Evolutionary conservation across 208 protist genomes (phyloP), one percentile per base, ranked within the genome.

Genomic region (Wallacemonas sp.): DNA sequence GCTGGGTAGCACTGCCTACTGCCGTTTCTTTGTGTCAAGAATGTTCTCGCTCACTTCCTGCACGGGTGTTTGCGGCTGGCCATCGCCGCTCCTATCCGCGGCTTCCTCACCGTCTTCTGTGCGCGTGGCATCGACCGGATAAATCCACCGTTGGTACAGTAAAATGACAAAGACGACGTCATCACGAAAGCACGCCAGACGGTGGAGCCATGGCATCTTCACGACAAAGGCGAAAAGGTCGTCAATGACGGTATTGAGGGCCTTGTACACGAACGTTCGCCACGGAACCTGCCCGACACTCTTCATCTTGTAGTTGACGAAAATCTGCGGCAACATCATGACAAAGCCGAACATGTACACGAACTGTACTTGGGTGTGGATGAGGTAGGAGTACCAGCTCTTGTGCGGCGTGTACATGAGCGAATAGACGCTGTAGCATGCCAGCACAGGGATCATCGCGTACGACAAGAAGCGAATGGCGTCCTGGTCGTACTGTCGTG

Each of bases 141-240:
- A 99, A 43, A 99, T 97, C 92, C 96, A 99, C 23, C 97, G 90
- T 77, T 99, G 98, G 69, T 99, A 99, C 1, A 99, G 79, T 67
- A 98, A 97, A 29, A 99, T 94, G 65, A 97, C 77, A 81, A 99
- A 99, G 34, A 99, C 94, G 19, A 99, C 72, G 72, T 98, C 98
- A 76, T 99, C 99, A 62, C 98, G 85, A 68, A 99, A 98, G 80
- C 98, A 99, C 9, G 95, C 93, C 4, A 99, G 60, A 17, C 98
- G 88, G 70, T 99, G 97, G 29, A 99, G 60, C 61, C 84, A 95
- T 29, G 99, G 99, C 98, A 99, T 99, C 71, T 93, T 97, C 44
- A 99, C 98, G 61, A 99, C 94, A 77, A 99, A 99, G 1, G 98
- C 96, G 74, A 99, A 99, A 11, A 99, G 76, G 78, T 99, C 98